Evolutionary conservation across 73 alveolate species (phyloP).

Genomic region (Paramecium bursaria): DNA sequence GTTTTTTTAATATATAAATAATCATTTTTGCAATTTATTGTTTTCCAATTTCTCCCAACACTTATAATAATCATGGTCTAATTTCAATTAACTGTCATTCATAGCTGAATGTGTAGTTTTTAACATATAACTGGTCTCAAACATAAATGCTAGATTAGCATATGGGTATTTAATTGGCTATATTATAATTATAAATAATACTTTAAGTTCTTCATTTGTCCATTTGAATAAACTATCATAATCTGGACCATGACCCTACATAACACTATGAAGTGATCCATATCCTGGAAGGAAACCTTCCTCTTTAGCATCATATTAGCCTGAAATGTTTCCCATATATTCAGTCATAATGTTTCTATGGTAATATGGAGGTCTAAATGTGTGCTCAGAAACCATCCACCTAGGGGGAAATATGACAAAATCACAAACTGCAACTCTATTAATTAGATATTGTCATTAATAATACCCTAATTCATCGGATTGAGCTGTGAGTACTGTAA

Average conservation of each 20-base stretch:
- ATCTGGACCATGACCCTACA: conserved; percentile 94
- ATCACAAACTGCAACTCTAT: conserved; percentile 85
- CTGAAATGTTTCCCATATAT: conserved; percentile 91
- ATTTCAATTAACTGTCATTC: conserved; percentile 64
- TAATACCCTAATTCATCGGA: conserved; percentile 87
- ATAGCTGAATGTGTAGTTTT: conserved; percentile 74
- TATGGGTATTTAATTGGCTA: conserved; percentile 76
- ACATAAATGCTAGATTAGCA: conserved; percentile 86
- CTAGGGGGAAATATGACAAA: conserved; percentile 94
- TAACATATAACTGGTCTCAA: conserved; percentile 81
- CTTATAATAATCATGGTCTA: conserved; percentile 81
- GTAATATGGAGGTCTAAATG: conserved; percentile 93
- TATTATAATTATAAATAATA: neutral
- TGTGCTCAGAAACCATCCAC: conserved; percentile 88
- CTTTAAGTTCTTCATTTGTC: conserved; percentile 72
- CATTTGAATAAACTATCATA: conserved; percentile 82
- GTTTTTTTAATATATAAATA: too few species aligned
- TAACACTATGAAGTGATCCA: conserved; percentile 83
- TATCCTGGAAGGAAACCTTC: conserved; percentile 91
- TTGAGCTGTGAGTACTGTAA: conserved; percentile 88
- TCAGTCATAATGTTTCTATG: conserved; percentile 93
- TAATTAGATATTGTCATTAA: neutral
- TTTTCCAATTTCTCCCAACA: conserved; percentile 86
- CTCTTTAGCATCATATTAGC: conserved; percentile 91
- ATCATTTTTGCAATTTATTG: conserved; percentile 57